phyloP scores from a whole-genome alignment of 2,329 filamentous ascomycete genomes.

The Pyrenochaeta sp. region DNA sequence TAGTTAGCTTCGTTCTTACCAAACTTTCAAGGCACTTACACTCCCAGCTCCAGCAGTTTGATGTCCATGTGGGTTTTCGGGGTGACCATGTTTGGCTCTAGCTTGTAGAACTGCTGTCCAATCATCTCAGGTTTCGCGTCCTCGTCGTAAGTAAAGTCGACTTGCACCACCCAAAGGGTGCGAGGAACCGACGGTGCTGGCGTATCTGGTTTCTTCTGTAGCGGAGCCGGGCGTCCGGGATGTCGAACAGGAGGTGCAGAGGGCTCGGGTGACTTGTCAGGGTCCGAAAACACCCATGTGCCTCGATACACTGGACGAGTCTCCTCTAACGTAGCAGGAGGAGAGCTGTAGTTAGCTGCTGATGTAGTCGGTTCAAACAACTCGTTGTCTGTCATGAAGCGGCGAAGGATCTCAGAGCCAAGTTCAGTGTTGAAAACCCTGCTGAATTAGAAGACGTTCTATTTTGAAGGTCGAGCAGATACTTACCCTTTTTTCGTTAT shows the following conservation, averaged over 20 bases:
- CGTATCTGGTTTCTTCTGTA: conserved; percentile 2
- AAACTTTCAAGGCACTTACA: conserved; percentile 20
- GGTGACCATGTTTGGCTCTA: conserved; percentile 17
- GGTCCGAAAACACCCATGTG: conserved; percentile 40
- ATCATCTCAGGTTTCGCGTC: conserved; percentile 40
- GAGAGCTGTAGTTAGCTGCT: conserved; percentile 24
- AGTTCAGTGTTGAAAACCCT: conserved; percentile 28
- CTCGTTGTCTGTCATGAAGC: conserved; percentile 22
- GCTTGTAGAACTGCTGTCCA: conserved; percentile 26
- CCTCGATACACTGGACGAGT: conserved; percentile 34
- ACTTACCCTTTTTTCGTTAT: conserved; percentile 34
- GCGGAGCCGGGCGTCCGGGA: conserved; percentile 13
- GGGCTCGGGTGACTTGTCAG: conserved; percentile 15
- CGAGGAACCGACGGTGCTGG: not conserved
- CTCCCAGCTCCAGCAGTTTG: conserved; percentile 42
- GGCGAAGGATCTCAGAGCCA: conserved; percentile 30
- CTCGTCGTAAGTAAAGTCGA: conserved; percentile 43
- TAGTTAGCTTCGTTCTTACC: conserved; percentile 9
- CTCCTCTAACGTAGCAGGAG: conserved; percentile 20
- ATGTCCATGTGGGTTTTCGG: conserved; percentile 38
- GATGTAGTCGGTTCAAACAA: conserved; percentile 34
- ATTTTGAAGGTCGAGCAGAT: not conserved
- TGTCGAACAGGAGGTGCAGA: conserved; percentile 10
- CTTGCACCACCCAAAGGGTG: conserved; percentile 31
- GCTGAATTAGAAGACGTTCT: conserved; percentile 5